Percentiles rank a stretch among this genome's conserved stretches.
These are phyloP conservation scores for Trypanosoma lewisi DNA, from an alignment of 208 protist genomes.

Conservation along the genomic window DNA sequence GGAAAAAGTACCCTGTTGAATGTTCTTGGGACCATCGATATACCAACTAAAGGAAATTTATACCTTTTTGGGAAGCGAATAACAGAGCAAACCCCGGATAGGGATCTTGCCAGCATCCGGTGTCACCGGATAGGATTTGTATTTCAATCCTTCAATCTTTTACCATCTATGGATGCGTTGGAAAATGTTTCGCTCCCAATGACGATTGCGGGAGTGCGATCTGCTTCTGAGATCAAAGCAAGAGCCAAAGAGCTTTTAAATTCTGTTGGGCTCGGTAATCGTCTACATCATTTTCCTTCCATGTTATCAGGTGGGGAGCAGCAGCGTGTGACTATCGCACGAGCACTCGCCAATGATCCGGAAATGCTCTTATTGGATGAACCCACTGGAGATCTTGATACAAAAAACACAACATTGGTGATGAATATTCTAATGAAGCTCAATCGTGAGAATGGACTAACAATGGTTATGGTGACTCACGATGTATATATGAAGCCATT, in stretches of 20 bases:
- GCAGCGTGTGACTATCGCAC: slow-evolving; percentile 95
- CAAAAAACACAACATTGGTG: slow-evolving; percentile 92
- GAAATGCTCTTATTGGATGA: slow-evolving; percentile 95
- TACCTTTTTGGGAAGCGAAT: slow-evolving; percentile 83
- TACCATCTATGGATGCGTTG: slow-evolving; percentile 91
- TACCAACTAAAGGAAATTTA: slow-evolving; percentile 95
- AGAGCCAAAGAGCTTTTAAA: slow-evolving; percentile 70
- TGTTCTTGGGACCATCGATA: slow-evolving; percentile 96
- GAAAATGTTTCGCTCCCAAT: slow-evolving; percentile 96
- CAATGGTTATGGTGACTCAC: slow-evolving; percentile 98
- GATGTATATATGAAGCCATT: slow-evolving; percentile 95
- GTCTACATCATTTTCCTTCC: slow-evolving; percentile 88
- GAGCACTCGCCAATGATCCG: slow-evolving; percentile 93
- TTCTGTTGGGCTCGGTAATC: slow-evolving; percentile 87
- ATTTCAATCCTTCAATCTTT: slow-evolving; percentile 97
- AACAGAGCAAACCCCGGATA: slow-evolving; percentile 71
- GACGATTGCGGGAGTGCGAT: slow-evolving; percentile 85
- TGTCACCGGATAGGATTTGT: slow-evolving; percentile 92
- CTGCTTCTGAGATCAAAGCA: slow-evolving; percentile 56
- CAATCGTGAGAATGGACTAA: slow-evolving; percentile 88
- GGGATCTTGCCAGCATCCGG: slow-evolving; percentile 62
- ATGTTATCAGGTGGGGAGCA: slow-evolving; percentile 96
- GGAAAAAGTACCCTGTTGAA: slow-evolving; percentile 97
- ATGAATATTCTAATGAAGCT: slow-evolving; percentile 92
- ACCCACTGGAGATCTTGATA: slow-evolving; percentile 96